Base-by-base conservation (phyloP, 768 basidiomycete genomes). In the Rhizopogon roseolus region DNA sequence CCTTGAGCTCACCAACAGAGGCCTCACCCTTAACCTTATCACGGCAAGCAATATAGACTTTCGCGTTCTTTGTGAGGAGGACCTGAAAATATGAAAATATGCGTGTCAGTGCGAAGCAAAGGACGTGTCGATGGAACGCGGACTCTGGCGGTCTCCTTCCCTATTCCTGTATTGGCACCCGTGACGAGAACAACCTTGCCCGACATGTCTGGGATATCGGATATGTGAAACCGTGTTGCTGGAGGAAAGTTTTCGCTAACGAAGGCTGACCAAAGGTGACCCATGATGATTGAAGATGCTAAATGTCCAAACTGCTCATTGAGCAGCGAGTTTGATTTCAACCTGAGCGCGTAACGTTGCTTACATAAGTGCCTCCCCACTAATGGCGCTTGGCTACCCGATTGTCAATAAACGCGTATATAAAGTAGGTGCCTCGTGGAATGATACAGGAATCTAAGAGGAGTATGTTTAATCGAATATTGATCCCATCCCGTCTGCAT, bases 1-100 rank as follows among this genome's bases (percentile, higher is more conserved):
- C 54, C 40, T 71, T 69, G n/a, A 82, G 62, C 3, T 75, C 67
- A 8, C 60, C 55, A 36, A 80, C 75, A 2, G 74, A 76, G 6
- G 52, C 59, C 9, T 64, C 56, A 1, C 69, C 73, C 49, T 73
- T 81, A 16, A 61, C 60, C 48, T 68, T 48, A 50, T 62, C 71
- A 5, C 80, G 70, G 14, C 70, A 65, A 0, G 75, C 77, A 25
- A 82, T 56, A 56, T 81, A 84, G 1, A 83, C 81, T 45, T 73
- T 79, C 6, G 80, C 81, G 55, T 77, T 73, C 53, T 75, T 74
- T 1, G 54, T 51, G 4, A 81, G 67, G 17, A 80, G 64, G 11
- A 64, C 72, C 75, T 78, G 28, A 36, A 8, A 25, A 27, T 32
- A 3, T 22, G 22, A 34, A 8, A 25, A 27, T 32, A 5, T 11